Evolutionary conservation across 345 rosid species (phyloP), one percentile per base, ranked within the genome.

Genomic region (Citropsis articulata): DNA sequence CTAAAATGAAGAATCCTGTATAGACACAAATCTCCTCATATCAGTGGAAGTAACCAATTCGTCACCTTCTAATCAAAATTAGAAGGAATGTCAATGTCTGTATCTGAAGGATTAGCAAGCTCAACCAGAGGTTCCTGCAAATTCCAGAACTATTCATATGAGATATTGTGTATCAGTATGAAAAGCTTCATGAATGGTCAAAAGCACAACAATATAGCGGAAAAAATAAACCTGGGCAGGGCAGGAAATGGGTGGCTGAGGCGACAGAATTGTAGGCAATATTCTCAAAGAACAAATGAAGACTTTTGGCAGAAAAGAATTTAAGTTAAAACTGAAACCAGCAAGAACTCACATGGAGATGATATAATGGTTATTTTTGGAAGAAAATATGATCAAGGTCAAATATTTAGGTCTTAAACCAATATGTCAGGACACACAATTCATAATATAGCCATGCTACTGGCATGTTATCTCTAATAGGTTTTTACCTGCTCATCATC

Each of bases 91-190:
- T 86, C 90, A 38, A 89, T 77, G 40, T 88, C 92, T 75, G 91
- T 84, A 83, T 91, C 90, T n/a, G 92, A 91, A 56, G 92, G 86
- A 84, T 86, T 84, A 45, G 86, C 81, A 19, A 88, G 88, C 88
- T 89, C 92, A 60, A 81, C 89, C 72, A 87, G 84, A 24, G 90
- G 83, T 76, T 88, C 94, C 94, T 91, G 91, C 83, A 81, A 59
- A 68, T 74, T 33, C 74, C 73, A 80, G 78, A 82, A 80, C 65
- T 73, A 67, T 0, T 9, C 67, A 31, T 33, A 83, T 81, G 78
- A 84, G 83, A 80, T 40, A 50, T 65, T 66, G 24, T 10, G 40
- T 38, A 69, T 72, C 70, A 78, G 14, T 70, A 18, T 59, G 21
- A 33, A 64, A 50, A 60, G n/a, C 40, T 12, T 45, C 31, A 6